Percentiles rank a stretch among this genome's conserved stretches.
Conservation (phyloP, 2,329 filamentous ascomycete species). For the Nothophaeocryptopus gaeumannii region DNA sequence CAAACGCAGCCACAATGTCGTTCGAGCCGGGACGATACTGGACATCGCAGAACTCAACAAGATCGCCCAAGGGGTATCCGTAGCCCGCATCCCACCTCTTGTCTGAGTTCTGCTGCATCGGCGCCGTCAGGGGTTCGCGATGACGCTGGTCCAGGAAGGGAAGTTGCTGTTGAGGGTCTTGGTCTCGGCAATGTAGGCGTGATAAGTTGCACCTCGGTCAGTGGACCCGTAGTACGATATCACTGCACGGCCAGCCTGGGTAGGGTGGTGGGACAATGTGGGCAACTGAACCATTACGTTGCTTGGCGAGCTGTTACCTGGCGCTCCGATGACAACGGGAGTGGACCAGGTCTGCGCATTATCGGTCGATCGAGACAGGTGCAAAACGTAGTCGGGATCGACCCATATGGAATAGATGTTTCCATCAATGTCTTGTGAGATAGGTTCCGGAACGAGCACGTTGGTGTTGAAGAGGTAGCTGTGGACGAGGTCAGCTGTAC, state of each 20-base stretch:
- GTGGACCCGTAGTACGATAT: constrained; percentile 8
- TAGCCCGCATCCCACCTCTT: constrained; percentile 6
- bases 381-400: no score
- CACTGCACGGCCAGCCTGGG: constrained; percentile 1
- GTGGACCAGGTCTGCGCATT: constrained; percentile 6
- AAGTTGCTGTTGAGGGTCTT: neutral
- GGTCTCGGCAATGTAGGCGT: constrained; percentile 10
- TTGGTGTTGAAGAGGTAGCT: no score
- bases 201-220: constrained; percentile 2
- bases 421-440: no score
- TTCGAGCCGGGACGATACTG: constrained; percentile 1
- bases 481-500: no score
- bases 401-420: no score
- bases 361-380: no score
- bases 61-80: constrained; percentile 3
- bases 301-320: neutral
- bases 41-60: constrained; percentile 6
- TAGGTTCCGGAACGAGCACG: no score
- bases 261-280: constrained; percentile 5
- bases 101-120: constrained; percentile 7
- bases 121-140: constrained; percentile 5
- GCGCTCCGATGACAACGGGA: constrained; percentile 6
- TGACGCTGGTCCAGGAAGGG: constrained; percentile 3
- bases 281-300: constrained; percentile 6
- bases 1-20: constrained; percentile 8